Percentiles rank a stretch among this genome's conserved stretches.
phyloP scores from a whole-genome alignment of 345 rosid species.

The Erodium maritimum region DNA sequence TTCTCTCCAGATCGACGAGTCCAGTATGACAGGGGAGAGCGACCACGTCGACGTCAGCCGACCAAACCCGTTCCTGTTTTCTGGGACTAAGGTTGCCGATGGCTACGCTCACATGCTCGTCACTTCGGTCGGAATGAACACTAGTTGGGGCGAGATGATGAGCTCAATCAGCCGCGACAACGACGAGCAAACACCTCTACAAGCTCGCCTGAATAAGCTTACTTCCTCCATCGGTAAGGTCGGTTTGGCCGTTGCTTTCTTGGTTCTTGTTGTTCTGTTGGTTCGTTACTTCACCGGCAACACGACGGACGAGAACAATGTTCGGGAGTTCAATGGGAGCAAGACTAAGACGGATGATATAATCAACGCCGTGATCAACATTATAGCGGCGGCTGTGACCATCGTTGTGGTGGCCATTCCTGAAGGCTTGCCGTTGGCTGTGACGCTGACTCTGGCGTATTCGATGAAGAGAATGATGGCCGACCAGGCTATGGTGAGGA shows the following conservation, averaged over 20 bases:
- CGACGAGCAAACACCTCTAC: conserved; percentile 54
- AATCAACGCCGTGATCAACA: conserved; percentile 38
- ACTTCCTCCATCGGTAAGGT: conserved; percentile 52
- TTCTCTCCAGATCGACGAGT: conserved; percentile 43
- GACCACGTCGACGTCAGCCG: conserved; percentile 26
- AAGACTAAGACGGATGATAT: conserved; percentile 37
- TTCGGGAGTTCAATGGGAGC: too few relatives aligned
- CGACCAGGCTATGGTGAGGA: conserved; percentile 86
- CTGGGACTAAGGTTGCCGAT: conserved; percentile 45
- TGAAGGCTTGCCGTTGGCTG: conserved; percentile 78
- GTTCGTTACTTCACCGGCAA: too few relatives aligned
- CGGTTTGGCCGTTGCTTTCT: conserved; percentile 49
- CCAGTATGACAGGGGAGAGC: conserved; percentile 61
- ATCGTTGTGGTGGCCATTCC: too few relatives aligned
- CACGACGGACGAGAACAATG: too few relatives aligned
- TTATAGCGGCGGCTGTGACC: conserved; percentile 63
- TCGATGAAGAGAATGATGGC: conserved; percentile 77
- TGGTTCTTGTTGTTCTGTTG: conserved; percentile 50
- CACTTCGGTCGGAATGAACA: conserved; percentile 63
- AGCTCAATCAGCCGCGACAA: conserved; percentile 36
- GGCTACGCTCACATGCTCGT: conserved; percentile 53
- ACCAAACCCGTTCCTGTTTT: conserved; percentile 43
- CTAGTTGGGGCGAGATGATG: conserved; percentile 72
- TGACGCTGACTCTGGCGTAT: conserved; percentile 65
- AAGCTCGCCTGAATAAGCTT: conserved; percentile 49